Percentiles rank a stretch among this genome's conserved stretches.
These are phyloP conservation scores for Talaromyces amestolkiae DNA, from an alignment of 2,329 filamentous ascomycete genomes.

Conservation along the genomic window DNA sequence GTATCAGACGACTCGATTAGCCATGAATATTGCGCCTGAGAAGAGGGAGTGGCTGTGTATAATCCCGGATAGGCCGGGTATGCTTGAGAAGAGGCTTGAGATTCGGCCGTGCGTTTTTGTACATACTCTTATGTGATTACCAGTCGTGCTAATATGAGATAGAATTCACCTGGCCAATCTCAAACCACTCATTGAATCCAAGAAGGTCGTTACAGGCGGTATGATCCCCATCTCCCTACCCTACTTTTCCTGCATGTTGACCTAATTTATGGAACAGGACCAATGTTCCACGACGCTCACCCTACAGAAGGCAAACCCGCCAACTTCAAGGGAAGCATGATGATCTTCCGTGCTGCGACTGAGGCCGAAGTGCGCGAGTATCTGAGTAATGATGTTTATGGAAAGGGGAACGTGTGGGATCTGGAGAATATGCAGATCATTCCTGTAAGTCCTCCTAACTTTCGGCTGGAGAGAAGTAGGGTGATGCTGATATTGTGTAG, in stretches of 20 bases:
- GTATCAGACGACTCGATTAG: conserved; percentile 1
- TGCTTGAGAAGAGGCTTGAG: conserved; percentile 60
- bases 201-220: conserved; percentile 65
- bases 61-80: conserved; percentile 64
- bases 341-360: conserved; percentile 65
- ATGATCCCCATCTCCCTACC: conserved; percentile 25
- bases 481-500: background rate
- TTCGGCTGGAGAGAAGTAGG: background rate
- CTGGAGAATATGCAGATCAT: conserved; percentile 57
- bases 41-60: conserved; percentile 68
- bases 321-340: conserved; percentile 69
- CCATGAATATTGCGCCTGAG: conserved; percentile 21
- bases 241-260: background rate
- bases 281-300: conserved; percentile 60
- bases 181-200: conserved; percentile 52
- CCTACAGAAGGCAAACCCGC: conserved; percentile 61
- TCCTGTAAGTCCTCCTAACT: conserved; percentile 31
- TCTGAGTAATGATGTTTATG: conserved; percentile 72
- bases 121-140: no score
- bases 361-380: conserved; percentile 67
- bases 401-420: conserved; percentile 74
- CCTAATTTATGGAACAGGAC: conserved; percentile 45
- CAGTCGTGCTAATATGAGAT: background rate
- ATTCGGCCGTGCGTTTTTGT: conserved; percentile 30
- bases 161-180: conserved; percentile 59